These are phyloP conservation scores for Tympanopsis confertula DNA, from an alignment of 2,329 filamentous ascomycete species.

Conservation along the genomic window DNA sequence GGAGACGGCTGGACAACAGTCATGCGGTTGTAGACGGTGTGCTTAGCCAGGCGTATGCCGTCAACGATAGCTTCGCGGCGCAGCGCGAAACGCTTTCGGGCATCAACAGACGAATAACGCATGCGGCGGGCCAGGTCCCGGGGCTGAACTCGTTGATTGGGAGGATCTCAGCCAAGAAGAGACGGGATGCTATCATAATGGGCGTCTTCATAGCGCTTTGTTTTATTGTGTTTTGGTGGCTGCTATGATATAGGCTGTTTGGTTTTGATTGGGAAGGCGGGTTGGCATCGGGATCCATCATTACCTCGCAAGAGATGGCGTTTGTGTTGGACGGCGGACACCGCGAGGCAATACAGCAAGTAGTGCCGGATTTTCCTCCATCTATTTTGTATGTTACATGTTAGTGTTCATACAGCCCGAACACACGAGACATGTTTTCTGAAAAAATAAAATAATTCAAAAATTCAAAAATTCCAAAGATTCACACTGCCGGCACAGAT, in stretches of 20 bases:
- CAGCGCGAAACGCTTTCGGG: conserved; percentile 80
- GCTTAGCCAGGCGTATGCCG: conserved; percentile 87
- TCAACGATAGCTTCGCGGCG: conserved; percentile 79
- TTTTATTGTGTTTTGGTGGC: conserved; percentile 74
- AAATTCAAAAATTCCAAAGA: too few species aligned
- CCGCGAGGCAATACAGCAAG: too few species aligned
- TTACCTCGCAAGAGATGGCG: conserved; percentile 11
- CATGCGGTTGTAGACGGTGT: conserved; percentile 83
- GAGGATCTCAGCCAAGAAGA: conserved; percentile 87
- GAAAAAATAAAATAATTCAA: too few species aligned
- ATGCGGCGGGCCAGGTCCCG: conserved; percentile 80
- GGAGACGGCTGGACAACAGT: conserved; percentile 73
- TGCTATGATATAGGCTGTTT: conserved; percentile 37
- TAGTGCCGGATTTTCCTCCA: too few species aligned
- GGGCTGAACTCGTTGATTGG: conserved; percentile 86
- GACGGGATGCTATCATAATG: conserved; percentile 88
- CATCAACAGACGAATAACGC: conserved; percentile 82
- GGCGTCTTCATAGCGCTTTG: conserved; percentile 85
- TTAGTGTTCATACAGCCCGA: too few species aligned
- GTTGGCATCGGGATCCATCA: conserved; percentile 3
- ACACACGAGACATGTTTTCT: too few species aligned
- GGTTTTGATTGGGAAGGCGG: conserved; percentile 3
- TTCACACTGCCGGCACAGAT: too few species aligned
- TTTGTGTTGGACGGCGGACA: conserved; percentile 9
- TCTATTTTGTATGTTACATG: too few species aligned